Evolutionary conservation across 2,329 filamentous ascomycete species (phyloP), one percentile per base, ranked within the genome.

Genomic region (Claviceps quebecensis): DNA sequence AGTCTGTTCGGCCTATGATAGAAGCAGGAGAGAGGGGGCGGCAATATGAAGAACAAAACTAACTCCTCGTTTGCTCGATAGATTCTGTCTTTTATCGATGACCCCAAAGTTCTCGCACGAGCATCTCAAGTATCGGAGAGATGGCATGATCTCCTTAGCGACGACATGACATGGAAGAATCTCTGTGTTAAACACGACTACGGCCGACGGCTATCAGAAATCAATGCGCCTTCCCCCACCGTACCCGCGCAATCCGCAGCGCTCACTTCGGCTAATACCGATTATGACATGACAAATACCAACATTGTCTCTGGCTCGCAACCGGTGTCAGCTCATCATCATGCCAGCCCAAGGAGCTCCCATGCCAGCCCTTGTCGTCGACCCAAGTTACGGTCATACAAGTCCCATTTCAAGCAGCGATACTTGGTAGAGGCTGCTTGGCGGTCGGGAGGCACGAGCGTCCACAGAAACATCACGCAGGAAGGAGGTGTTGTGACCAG

Each of bases 151-250:
- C 76, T 98, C 7, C 76, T 98, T 48, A 91, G 86, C 63, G 93
- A 98, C 66, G 93, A 98, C 66, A 90, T 96, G 69, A 95, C 93
- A 1, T 98, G 93, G 93, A 96, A 95, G 72, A 88, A 93, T 55
- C 76, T 98, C 19, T 97, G 91, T 65, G 88, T 94, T 57, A 96
- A 95, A 69, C 91, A 95, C 66, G 89, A 93, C 55, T 98, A 95
- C 66, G 81, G 68, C 67, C 74, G 78, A 44, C 72, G 74, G 53
- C 65, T 79, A 50, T 81, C 77, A 16, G 76, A 78, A 54, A 71
- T 74, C 29, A 66, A 69, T 16, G 64, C 61, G 52, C 63, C 59
- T 37, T 65, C 59, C 44, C 62, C 58, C n/a, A 58, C 57, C 48
- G 56, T 57, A 23, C 61, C 62, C 14, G 60, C 57, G 26, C 65